Evolutionary conservation across 805 yeast genomes (phyloP).

Genomic region (Komagataella phaffii): DNA sequence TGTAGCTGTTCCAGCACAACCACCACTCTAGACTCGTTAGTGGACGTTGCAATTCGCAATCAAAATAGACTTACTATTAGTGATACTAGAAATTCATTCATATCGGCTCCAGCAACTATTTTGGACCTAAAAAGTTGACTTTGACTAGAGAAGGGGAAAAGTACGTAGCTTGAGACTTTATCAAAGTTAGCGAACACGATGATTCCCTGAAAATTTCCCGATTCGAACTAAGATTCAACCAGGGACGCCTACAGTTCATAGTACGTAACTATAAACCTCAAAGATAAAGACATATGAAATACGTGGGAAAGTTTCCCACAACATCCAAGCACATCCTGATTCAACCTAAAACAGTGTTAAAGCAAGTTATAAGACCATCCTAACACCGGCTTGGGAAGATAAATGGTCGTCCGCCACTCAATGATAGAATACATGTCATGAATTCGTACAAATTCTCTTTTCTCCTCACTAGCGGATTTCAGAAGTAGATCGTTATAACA

Average conservation of each 20-base stretch:
- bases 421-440: background rate
- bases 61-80: conserved; percentile 6
- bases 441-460: background rate
- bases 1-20: conserved; percentile 91
- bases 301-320: background rate
- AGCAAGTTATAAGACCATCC: background rate
- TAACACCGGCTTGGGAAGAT: background rate
- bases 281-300: too few relatives aligned
- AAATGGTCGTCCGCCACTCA: background rate
- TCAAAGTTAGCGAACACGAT: background rate
- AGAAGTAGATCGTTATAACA: background rate
- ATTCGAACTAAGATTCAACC: background rate
- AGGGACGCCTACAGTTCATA: background rate
- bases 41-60: background rate
- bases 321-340: background rate
- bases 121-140: background rate
- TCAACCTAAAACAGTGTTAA: background rate
- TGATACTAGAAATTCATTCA: conserved; percentile 7
- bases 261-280: background rate
- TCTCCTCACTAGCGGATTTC: background rate
- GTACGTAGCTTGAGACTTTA: background rate
- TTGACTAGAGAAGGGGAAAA: background rate
- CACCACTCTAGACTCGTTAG: conserved; percentile 48
- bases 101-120: background rate
- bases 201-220: background rate